Evolutionary conservation across 2,329 filamentous ascomycete genomes (phyloP).

Genomic region (Cyphellophora europaea): DNA sequence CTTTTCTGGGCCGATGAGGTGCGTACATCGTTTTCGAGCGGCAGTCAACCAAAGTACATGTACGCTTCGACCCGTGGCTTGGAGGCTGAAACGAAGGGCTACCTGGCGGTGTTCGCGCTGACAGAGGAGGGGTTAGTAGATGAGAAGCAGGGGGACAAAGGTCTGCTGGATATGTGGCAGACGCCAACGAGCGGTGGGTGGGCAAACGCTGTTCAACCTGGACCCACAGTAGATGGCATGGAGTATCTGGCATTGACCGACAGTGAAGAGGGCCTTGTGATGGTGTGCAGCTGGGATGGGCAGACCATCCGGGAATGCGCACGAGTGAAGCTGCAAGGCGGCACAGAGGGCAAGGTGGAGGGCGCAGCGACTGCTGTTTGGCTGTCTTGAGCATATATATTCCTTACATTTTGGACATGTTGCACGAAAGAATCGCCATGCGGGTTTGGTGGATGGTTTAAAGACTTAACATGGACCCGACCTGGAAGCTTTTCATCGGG

Average conservation of each 20-base stretch:
- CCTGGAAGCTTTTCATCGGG: no score
- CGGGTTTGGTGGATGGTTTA: no score
- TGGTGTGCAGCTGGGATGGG: conserved; percentile 18
- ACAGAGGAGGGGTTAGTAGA: conserved; percentile 9
- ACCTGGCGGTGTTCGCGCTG: conserved; percentile 16
- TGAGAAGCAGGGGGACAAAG: conserved; percentile 8
- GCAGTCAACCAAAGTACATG: conserved; percentile 12
- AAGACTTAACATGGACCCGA: no score
- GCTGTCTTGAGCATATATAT: conserved; percentile 13
- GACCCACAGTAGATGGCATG: conserved; percentile 18
- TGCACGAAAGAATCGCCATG: no score
- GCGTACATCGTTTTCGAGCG: conserved; percentile 13
- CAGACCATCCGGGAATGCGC: conserved; percentile 15
- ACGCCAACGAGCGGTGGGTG: conserved; percentile 18
- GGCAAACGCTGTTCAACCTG: conserved; percentile 20
- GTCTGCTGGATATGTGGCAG: conserved; percentile 16
- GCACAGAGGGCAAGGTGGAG: conserved; percentile 4
- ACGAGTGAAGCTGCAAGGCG: conserved; percentile 12
- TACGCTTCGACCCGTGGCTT: conserved; percentile 18
- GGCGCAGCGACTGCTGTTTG: conserved; percentile 19
- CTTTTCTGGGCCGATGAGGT: conserved; percentile 21
- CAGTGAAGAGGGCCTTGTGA: conserved; percentile 18
- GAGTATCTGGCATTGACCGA: conserved; percentile 22
- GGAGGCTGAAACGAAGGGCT: conserved; percentile 13
- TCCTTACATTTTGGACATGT: no score